Base-by-base conservation (phyloP, 345 rosid genomes). In the Eucalyptus fibrosa region DNA sequence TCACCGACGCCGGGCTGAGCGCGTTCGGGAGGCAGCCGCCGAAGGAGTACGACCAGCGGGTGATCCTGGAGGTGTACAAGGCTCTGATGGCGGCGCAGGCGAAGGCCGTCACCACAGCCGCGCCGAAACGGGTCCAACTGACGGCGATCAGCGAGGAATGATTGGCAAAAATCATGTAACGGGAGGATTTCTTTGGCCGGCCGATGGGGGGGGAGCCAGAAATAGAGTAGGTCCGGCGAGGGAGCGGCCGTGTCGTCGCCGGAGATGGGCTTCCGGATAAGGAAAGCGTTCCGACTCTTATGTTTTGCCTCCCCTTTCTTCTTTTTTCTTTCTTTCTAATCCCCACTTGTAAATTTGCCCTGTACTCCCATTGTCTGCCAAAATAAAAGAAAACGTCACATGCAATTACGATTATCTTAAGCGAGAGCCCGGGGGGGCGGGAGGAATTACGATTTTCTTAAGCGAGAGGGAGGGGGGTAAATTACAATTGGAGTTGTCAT, bases 11-110 rank as follows among this genome's bases (percentile, higher is more conserved):
- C 55, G 88, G 87, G 81, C 32, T 86, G 51, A 23, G 77, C 37
- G 23, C 34, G 65, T 89, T 87, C 37, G 94, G 94, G 51, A 56
- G 87, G 80, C 90, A 49, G 50, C 91, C 92, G 86, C 77, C 88
- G 83, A 94, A 92, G 90, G 96, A 94, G 91, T 92, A 94, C 51
- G 94, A 94, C 45, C 92, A 92, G 94, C 92, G 91, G 92, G 89
- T 92, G 91, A 89, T 92, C n/a, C 45, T 92, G 80, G 90, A 92
- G 91, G 88, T 92, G 88, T 92, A 90, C 87, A 90, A 50, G 88
- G 86, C 93, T 23, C 77, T 92, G 85, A 47, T 88, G 42, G 56
- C 81, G 40, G 92, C 93, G 4, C 93, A 86, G 89, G 86, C 80
- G 24, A 89, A 88, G 59, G 67, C 87, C 87, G 89, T 87, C 37